Evolutionary conservation across 306 rosid genomes (phyloP).

Genomic region (Quillaja saponaria): DNA sequence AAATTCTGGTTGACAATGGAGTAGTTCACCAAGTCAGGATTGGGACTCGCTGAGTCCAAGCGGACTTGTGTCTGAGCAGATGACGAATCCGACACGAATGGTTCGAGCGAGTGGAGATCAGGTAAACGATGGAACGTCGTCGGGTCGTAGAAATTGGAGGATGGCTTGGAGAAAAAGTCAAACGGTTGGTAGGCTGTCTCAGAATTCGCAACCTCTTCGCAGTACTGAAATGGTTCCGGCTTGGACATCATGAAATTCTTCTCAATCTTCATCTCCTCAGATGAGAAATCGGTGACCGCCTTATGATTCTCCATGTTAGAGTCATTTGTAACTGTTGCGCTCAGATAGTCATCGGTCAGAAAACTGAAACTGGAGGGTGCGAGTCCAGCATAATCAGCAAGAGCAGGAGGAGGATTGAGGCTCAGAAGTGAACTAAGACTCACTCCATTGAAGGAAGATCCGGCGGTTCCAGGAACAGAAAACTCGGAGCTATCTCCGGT

Average conservation of each 20-base stretch:
- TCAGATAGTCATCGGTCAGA: slow-evolving; percentile 18
- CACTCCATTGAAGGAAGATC: slow-evolving; percentile 37
- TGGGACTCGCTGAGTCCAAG: slow-evolving; percentile 7
- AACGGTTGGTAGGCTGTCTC: slow-evolving; percentile 23
- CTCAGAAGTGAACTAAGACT: slow-evolving; percentile 54
- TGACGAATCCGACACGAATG: background rate
- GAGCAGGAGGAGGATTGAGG: slow-evolving; percentile 22
- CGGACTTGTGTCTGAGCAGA: slow-evolving; percentile 35
- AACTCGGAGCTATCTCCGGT: slow-evolving; percentile 4
- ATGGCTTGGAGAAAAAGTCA: slow-evolving; percentile 26
- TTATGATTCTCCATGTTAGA: background rate
- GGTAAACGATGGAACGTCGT: slow-evolving; percentile 47
- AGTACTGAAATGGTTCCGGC: slow-evolving; percentile 30
- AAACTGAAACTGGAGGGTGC: slow-evolving; percentile 1
- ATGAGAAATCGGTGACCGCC: background rate
- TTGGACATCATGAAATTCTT: slow-evolving; percentile 18
- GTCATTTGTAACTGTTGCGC: background rate
- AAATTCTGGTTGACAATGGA: slow-evolving; percentile 14
- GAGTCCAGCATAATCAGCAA: slow-evolving; percentile 1
- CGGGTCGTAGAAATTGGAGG: background rate
- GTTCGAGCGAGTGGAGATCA: slow-evolving; percentile 46
- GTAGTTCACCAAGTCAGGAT: slow-evolving; percentile 14
- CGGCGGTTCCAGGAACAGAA: background rate
- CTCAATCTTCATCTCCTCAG: background rate
- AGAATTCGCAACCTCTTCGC: background rate